Conservation (phyloP, 441 rosid species). For the Erysimum cheiri region DNA sequence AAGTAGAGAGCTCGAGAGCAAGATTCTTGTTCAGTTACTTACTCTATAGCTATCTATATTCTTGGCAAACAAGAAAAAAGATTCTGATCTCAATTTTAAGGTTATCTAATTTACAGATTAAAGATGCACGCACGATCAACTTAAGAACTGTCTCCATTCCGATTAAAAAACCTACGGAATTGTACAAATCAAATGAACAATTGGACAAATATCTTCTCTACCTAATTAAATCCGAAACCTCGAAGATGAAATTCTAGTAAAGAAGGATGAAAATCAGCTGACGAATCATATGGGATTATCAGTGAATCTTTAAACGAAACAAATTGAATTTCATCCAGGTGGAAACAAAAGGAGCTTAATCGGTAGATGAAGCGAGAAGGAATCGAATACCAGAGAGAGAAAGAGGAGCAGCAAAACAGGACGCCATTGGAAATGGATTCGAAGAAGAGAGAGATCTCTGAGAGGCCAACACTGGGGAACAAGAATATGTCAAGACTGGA, state of each 20-base stretch:
- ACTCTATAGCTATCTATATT: not conserved
- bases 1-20: not conserved
- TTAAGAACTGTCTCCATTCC: not conserved
- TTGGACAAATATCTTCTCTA: not conserved
- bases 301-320: not conserved
- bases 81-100: conserved; percentile 5
- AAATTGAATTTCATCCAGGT: not conserved
- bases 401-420: conserved; percentile 52
- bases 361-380: not conserved
- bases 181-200: conserved; percentile 6
- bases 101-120: not conserved
- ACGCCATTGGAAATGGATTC: conserved; percentile 48
- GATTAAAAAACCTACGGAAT: not conserved
- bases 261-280: not conserved
- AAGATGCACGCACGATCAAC: not conserved
- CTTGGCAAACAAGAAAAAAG: not conserved
- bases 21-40: too few species aligned
- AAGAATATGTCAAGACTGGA: too few species aligned
- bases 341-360: not conserved
- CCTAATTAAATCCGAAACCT: not conserved
- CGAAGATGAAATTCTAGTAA: not conserved
- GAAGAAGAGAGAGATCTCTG: conserved; percentile 26
- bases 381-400: conserved; percentile 55
- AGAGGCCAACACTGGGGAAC: not conserved
- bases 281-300: not conserved